phyloP scores from a whole-genome alignment of 176 grass and related monocot species.

The Elaeis guineensis region DNA sequence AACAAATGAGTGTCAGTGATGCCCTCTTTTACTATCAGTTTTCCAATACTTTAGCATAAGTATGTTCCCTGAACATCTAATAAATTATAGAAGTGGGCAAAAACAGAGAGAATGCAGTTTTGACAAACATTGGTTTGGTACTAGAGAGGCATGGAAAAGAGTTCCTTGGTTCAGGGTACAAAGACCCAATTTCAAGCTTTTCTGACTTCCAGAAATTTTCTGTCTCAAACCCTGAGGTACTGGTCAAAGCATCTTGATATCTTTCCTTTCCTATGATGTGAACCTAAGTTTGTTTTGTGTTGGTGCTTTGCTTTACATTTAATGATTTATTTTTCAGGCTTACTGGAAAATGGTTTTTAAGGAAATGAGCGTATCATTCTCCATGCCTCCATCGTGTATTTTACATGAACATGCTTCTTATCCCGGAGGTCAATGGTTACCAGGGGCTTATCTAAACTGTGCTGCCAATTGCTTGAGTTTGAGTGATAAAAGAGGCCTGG shows the following conservation, averaged over 20 bases:
- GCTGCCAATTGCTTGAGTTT: conserved; percentile 54
- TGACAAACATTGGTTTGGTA: conserved; percentile 70
- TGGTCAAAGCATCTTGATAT: neutral
- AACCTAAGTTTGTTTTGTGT: conserved; percentile 8
- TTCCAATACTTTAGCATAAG: no score
- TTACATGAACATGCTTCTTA: conserved; percentile 34
- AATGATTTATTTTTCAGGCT: conserved; percentile 19
- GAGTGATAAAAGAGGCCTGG: conserved; percentile 43
- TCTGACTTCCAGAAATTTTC: conserved; percentile 60
- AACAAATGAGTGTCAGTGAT: no score
- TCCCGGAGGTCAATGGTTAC: conserved; percentile 75
- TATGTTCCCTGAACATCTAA: no score
- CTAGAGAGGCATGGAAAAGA: conserved; percentile 53
- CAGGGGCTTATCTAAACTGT: conserved; percentile 54
- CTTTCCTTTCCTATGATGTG: neutral
- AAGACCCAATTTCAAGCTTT: conserved; percentile 73
- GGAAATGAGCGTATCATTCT: conserved; percentile 71
- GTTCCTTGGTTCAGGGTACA: conserved; percentile 52
- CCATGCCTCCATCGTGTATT: conserved; percentile 52
- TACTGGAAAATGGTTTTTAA: conserved; percentile 89
- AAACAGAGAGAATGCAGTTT: conserved; percentile 36
- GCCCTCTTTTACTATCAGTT: no score
- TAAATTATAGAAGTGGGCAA: neutral
- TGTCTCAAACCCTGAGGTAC: conserved; percentile 66
- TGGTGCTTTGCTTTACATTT: neutral